phyloP scores from a whole-genome alignment of 345 rosid species.

The Psidium guajava region DNA sequence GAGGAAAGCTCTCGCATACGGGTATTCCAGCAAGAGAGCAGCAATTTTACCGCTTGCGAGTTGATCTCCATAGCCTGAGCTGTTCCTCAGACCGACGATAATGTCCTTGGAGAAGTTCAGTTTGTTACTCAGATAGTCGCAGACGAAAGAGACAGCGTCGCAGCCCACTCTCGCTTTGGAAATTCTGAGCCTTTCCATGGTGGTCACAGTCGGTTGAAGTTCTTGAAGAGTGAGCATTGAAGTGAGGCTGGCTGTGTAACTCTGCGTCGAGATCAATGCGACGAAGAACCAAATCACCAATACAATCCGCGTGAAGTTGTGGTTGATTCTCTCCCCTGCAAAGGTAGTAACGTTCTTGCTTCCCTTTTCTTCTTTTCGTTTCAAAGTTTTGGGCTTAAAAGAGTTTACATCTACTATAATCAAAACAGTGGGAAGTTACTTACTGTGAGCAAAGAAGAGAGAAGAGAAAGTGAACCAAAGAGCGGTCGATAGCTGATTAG shows the following conservation, averaged over 20 bases:
- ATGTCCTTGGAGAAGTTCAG: slow-evolving; percentile 9
- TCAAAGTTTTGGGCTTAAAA: background rate
- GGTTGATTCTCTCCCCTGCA: slow-evolving; percentile 30
- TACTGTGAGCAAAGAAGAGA: slow-evolving; percentile 44
- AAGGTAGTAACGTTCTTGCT: background rate
- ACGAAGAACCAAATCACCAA: slow-evolving; percentile 43
- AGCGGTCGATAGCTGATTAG: slow-evolving; percentile 23
- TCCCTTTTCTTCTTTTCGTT: background rate
- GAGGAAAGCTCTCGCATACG: slow-evolving; percentile 29
- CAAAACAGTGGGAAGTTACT: slow-evolving; percentile 1
- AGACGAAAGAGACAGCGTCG: slow-evolving; percentile 30
- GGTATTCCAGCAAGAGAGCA: slow-evolving; percentile 43
- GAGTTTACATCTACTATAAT: background rate
- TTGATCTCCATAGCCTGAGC: slow-evolving; percentile 4
- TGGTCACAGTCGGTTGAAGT: slow-evolving; percentile 16
- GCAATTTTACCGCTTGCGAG: slow-evolving; percentile 10
- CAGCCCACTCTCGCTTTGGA: slow-evolving; percentile 28
- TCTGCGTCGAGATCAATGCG: slow-evolving; percentile 31
- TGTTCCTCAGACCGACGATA: slow-evolving; percentile 1
- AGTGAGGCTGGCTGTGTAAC: slow-evolving; percentile 46
- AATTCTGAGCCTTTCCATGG: slow-evolving; percentile 12
- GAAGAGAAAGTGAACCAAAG: slow-evolving; percentile 38
- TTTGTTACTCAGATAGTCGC: slow-evolving; percentile 13
- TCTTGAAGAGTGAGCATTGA: slow-evolving; percentile 36
- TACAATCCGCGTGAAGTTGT: slow-evolving; percentile 31